Base-by-base conservation (phyloP, 495 filamentous ascomycete genomes). In the Daldinia grandis region DNA sequence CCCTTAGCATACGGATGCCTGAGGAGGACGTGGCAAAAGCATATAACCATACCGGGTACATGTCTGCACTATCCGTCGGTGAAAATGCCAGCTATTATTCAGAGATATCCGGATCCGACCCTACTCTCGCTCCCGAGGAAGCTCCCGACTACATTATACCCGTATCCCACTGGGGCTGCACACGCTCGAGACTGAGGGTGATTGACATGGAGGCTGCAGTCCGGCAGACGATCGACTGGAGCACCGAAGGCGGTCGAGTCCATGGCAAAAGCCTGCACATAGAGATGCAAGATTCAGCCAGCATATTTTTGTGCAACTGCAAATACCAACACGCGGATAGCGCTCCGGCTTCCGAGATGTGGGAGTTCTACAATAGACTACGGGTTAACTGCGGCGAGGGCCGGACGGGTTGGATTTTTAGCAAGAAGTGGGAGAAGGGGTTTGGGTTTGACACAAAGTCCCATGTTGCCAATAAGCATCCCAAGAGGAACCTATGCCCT, bases 291-390 rank as follows among this genome's bases (percentile, higher is more conserved):
- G 58, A 17, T 0, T 0, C n/a, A 1, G 54, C 37, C 12, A 31
- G 17, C 19, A 9, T 30, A 0, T 73, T 79, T 72, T 37, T 92
- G 84, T 81, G 89, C 88, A 17, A 90, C 88, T 76, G 69, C 57
- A 71, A 74, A 64, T 38, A 7, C 33, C 21, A n/a, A 10, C 44
- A 19, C 5, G 0, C 1, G 5, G 72, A 72, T 37, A 2, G 5
- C 15, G 62, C 30, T 5, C 70, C 66, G 0, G 30, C 3, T 2
- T 6, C 10, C 54, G 73, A 76, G 51, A 61, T 73, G 31, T 53
- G 59, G 19, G 56, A 65, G 17, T 59, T 71, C 66, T 66, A 70
- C 58, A n/a, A 35, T 24, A 30, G 71, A 4, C 58, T 73, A 19
- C 27, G 19, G 19, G 10, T 19, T 15, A 28, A 38, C 19, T 76